Evolutionary conservation across 2,329 filamentous ascomycete species (phyloP).

Genomic region (Magnaporthiopsis poae): DNA sequence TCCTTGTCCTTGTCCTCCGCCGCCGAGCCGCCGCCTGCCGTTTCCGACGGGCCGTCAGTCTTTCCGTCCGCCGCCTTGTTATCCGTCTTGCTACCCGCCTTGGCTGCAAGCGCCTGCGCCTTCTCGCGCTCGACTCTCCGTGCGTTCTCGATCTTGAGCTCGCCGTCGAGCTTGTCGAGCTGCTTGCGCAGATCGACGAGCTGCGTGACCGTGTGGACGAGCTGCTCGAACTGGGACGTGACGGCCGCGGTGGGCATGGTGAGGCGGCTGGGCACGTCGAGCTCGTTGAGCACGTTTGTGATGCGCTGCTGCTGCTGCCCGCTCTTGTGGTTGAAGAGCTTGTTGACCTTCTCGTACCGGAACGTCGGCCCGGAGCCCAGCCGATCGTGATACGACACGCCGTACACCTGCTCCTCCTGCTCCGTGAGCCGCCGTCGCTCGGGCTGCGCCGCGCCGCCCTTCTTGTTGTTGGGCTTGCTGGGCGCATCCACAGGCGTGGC

Average conservation of each 20-base stretch:
- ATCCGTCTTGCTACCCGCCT: conserved; percentile 7
- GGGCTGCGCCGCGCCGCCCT: conserved; percentile 34
- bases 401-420: conserved; percentile 69
- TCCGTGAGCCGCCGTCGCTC: conserved; percentile 62
- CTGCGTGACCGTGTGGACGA: conserved; percentile 57
- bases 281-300: conserved; percentile 58
- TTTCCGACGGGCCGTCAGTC: neutral
- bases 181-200: conserved; percentile 66
- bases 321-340: conserved; percentile 67
- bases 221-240: conserved; percentile 59
- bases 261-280: conserved; percentile 60
- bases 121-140: conserved; percentile 46
- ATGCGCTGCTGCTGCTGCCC: conserved; percentile 69
- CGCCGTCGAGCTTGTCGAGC: conserved; percentile 64
- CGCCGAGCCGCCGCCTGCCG: conserved; percentile 9
- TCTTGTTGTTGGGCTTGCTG: conserved; percentile 35
- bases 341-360: conserved; percentile 72
- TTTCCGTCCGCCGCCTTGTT: neutral
- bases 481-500: conserved; percentile 23
- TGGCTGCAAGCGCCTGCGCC: conserved; percentile 16
- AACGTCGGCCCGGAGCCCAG: conserved; percentile 80
- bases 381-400: conserved; percentile 76
- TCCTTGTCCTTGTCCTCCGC: neutral
- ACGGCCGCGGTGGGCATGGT: conserved; percentile 66
- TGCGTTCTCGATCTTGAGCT: conserved; percentile 52